phyloP scores from a whole-genome alignment of 2,329 filamentous ascomycete genomes.

The Diaporthe destruens region DNA sequence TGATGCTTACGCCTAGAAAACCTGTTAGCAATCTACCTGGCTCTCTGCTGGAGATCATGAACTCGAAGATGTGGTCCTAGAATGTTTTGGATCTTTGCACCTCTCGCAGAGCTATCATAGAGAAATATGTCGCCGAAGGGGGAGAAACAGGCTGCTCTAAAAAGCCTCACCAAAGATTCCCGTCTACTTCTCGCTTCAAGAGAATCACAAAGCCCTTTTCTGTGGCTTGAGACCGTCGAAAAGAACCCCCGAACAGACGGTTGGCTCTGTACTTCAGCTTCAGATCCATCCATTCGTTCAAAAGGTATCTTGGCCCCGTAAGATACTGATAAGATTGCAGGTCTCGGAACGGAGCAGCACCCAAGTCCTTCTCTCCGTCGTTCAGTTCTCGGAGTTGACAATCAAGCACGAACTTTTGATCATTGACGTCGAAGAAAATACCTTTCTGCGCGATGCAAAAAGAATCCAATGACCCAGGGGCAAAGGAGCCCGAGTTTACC shows the following conservation, averaged over 20 bases:
- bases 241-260: neutral
- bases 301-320: constrained; percentile 1
- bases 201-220: constrained; percentile 43
- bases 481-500: constrained; percentile 11
- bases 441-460: constrained; percentile 30
- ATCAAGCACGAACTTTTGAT: constrained; percentile 25
- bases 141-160: too few species aligned
- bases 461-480: constrained; percentile 14
- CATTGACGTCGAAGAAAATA: constrained; percentile 8
- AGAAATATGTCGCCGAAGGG: neutral
- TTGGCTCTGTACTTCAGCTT: neutral
- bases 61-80: neutral
- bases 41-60: neutral
- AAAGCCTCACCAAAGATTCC: constrained; percentile 44
- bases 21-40: neutral
- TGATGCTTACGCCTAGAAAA: constrained; percentile 33
- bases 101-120: neutral
- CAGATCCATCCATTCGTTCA: neutral
- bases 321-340: constrained; percentile 36
- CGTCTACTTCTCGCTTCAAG: constrained; percentile 47
- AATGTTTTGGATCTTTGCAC: neutral
- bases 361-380: neutral
- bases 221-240: neutral
- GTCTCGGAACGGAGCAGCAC: neutral
- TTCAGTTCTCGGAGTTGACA: constrained; percentile 12